Evolutionary conservation across 1,284 basidiomycete genomes (phyloP).

Genomic region (Ustilago trichophora): DNA sequence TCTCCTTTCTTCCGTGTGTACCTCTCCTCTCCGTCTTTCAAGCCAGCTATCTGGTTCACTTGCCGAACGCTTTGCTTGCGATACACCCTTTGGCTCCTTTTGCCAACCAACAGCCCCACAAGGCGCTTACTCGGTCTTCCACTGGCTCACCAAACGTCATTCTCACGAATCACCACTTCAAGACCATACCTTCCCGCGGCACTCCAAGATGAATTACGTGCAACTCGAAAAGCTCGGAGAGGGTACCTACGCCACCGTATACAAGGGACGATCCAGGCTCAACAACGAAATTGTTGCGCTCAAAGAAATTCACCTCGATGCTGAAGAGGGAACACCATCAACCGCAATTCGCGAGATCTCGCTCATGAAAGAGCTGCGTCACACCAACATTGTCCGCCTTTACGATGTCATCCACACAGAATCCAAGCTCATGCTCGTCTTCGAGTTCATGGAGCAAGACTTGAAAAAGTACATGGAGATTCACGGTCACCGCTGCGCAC

Average conservation of each 20-base stretch:
- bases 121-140: no score
- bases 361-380: conserved; percentile 95
- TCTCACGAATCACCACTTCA: not conserved
- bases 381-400: conserved; percentile 92
- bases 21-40: no score
- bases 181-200: not conserved
- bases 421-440: conserved; percentile 96
- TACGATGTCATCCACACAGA: conserved; percentile 96
- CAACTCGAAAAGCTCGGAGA: conserved; percentile 66
- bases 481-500: conserved; percentile 91
- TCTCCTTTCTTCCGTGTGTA: no score
- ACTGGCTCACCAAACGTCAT: no score
- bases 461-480: conserved; percentile 99
- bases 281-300: conserved; percentile 69
- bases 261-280: conserved; percentile 65
- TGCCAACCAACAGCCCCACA: no score
- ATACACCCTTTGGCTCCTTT: no score
- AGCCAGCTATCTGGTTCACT: no score
- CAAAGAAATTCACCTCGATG: conserved; percentile 94
- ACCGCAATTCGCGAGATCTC: conserved; percentile 95
- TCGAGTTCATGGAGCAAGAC: conserved; percentile 98
- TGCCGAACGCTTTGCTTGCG: no score
- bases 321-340: conserved; percentile 92
- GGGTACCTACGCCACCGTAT: conserved; percentile 66
- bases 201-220: conserved; percentile 60